A percentile compares a stretch with the other conserved stretches of the same genome.
phyloP scores from a whole-genome alignment of 192 early-diverging fungal genomes.

The Globomyces pollinis-pini region DNA sequence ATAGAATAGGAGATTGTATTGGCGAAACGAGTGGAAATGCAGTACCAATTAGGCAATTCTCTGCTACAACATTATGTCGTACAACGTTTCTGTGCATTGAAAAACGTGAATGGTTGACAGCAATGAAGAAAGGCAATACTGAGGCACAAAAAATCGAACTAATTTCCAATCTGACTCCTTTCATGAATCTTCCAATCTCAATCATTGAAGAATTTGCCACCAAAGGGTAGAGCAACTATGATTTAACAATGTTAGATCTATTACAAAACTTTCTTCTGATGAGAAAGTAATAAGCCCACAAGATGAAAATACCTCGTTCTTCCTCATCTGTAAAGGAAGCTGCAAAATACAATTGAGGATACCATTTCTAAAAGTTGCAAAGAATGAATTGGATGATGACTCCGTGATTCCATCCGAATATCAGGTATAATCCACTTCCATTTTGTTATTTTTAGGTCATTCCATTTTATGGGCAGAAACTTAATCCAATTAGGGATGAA shows the following conservation, averaged over 20 bases:
- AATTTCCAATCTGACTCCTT: background rate
- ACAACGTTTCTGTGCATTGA: conserved; percentile 1
- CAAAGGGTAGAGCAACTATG: background rate
- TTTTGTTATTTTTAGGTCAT: background rate
- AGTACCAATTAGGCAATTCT: background rate
- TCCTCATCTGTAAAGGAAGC: conserved; percentile 3
- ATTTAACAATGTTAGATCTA: background rate
- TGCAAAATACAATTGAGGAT: background rate
- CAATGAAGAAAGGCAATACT: conserved; percentile 1
- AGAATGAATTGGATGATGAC: background rate
- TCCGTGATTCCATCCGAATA: background rate
- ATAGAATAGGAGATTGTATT: background rate
- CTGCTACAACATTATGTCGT: background rate
- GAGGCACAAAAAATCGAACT: conserved; percentile 1
- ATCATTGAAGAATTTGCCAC: background rate
- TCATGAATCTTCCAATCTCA: background rate
- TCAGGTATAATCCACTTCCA: background rate
- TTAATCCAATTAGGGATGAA: conserved; percentile 6
- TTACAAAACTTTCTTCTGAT: background rate
- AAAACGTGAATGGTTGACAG: background rate
- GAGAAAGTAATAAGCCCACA: background rate
- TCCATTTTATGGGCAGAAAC: background rate
- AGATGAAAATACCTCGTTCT: background rate
- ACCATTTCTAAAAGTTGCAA: conserved; percentile 6
- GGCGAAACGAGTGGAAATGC: conserved; percentile 4